These are phyloP conservation scores for Omphalotus guepiniiformis DNA, from an alignment of 768 basidiomycete species.

Conservation along the genomic window DNA sequence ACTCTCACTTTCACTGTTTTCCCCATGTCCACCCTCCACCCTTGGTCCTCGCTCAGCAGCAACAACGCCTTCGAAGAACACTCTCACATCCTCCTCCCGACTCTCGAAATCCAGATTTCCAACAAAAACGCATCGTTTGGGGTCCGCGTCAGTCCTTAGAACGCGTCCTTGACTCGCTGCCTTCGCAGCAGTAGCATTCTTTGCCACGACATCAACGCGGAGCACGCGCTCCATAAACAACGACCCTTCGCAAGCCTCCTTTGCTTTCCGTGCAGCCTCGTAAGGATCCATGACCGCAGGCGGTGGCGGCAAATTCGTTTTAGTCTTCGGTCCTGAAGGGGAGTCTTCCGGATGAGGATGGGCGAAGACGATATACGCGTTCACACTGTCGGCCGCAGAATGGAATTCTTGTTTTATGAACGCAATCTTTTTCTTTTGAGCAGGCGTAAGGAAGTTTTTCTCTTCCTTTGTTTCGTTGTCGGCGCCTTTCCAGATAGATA, in stretches of 20 bases:
- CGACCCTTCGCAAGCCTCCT: constrained; percentile 61
- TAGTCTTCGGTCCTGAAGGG: constrained; percentile 18
- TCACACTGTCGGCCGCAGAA: constrained; percentile 65
- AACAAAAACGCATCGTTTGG: constrained; percentile 82
- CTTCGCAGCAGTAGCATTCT: constrained; percentile 16
- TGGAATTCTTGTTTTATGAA: constrained; percentile 95
- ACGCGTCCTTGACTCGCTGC: constrained; percentile 19
- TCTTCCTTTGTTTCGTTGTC: constrained; percentile 41
- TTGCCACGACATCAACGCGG: constrained; percentile 67
- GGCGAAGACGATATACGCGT: constrained; percentile 91
- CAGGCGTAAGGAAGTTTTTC: constrained; percentile 70
- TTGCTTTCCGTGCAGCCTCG: constrained; percentile 59
- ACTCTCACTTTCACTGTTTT: constrained; percentile 18
- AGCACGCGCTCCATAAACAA: constrained; percentile 74
- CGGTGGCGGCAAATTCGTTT: constrained; percentile 45
- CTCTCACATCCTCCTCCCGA: constrained; percentile 84
- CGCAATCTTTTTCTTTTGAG: constrained; percentile 89
- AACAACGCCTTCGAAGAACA: constrained; percentile 80
- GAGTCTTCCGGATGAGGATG: constrained; percentile 46
- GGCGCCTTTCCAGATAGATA: constrained; percentile 53
- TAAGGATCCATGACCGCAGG: constrained; percentile 57
- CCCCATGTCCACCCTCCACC: constrained; percentile 4
- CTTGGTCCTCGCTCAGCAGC: constrained; percentile 66
- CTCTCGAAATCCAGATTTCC: constrained; percentile 91
- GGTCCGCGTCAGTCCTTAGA: constrained; percentile 46